These are phyloP conservation scores for Amylostereum areolatum DNA, from an alignment of 1,284 basidiomycete genomes.

Conservation along the genomic window DNA sequence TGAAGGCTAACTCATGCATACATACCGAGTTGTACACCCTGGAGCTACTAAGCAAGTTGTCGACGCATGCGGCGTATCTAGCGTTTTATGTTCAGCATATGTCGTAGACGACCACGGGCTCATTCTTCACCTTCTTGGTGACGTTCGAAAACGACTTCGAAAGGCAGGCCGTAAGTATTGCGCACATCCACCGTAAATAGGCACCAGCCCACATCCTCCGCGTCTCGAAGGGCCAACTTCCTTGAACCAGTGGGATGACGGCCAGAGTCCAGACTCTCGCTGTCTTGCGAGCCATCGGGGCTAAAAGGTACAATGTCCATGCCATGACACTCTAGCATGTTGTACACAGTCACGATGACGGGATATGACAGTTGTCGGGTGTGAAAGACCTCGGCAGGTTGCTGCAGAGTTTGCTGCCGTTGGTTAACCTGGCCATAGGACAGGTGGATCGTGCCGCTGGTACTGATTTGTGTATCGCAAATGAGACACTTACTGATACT, in stretches of 20 bases:
- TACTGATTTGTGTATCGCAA: constrained; percentile 37
- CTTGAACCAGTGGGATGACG: too few species aligned
- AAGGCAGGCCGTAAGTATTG: constrained; percentile 85
- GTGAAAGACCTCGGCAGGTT: constrained; percentile 57
- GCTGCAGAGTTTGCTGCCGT: constrained; percentile 25
- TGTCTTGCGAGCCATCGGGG: constrained; percentile 17
- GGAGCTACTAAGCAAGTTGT: constrained; percentile 70
- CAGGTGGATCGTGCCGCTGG: constrained; percentile 71
- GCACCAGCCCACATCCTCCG: constrained; percentile 66
- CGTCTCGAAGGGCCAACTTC: constrained; percentile 26
- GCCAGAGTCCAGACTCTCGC: neutral
- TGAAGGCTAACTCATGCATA: constrained; percentile 5
- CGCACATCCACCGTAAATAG: constrained; percentile 82
- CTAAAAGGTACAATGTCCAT: constrained; percentile 72
- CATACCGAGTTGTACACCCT: constrained; percentile 76
- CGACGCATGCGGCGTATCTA: constrained; percentile 36
- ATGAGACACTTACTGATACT: neutral
- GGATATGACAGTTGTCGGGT: constrained; percentile 81
- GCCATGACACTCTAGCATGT: constrained; percentile 80
- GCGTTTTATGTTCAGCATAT: neutral
- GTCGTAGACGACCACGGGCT: neutral
- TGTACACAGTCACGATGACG: constrained; percentile 87
- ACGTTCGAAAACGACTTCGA: constrained; percentile 77
- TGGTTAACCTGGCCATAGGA: constrained; percentile 76
- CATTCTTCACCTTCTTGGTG: constrained; percentile 47